phyloP scores from a whole-genome alignment of 805 yeast species.

The Lachancea kluyveri region DNA sequence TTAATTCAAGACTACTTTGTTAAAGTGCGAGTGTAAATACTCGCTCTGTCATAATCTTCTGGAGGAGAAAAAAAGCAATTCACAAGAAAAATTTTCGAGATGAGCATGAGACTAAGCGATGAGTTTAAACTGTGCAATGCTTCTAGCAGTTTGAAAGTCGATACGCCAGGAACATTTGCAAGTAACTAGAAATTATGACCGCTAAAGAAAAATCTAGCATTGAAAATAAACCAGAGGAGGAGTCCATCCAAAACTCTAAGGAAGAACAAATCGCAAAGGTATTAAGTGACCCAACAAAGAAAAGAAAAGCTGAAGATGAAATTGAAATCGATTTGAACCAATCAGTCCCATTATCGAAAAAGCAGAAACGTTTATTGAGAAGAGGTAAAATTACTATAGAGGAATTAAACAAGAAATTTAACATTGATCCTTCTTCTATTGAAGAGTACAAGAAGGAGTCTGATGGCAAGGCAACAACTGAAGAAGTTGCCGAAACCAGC shows the following conservation, averaged over 20 bases:
- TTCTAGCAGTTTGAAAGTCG: too few species aligned
- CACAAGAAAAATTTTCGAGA: too few species aligned
- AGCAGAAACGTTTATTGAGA: slow-evolving; percentile 80
- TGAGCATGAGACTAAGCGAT: too few species aligned
- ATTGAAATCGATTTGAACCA: slow-evolving; percentile 63
- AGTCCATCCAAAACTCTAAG: slow-evolving; percentile 22
- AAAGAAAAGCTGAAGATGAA: slow-evolving; percentile 41
- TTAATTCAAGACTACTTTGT: too few species aligned
- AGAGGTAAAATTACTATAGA: slow-evolving; percentile 63
- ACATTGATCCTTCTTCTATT: slow-evolving; percentile 32
- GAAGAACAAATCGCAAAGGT: slow-evolving; percentile 30
- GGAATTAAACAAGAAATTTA: slow-evolving; percentile 40
- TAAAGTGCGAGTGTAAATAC: too few species aligned
- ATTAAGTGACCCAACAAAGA: slow-evolving; percentile 30
- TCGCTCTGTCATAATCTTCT: too few species aligned
- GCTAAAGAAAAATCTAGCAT: too few species aligned
- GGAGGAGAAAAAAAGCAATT: too few species aligned
- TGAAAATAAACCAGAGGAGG: too few species aligned
- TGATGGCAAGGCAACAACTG: slow-evolving; percentile 16
- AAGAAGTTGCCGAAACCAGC: slow-evolving; percentile 22
- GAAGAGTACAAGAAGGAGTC: slow-evolving; percentile 35
- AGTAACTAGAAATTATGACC: too few species aligned
- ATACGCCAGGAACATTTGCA: too few species aligned
- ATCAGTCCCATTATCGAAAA: slow-evolving; percentile 81
- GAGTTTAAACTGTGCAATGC: too few species aligned